Evolutionary conservation across 1,139 yeast genomes (phyloP).

Genomic region (Protomyces pachydermus): DNA sequence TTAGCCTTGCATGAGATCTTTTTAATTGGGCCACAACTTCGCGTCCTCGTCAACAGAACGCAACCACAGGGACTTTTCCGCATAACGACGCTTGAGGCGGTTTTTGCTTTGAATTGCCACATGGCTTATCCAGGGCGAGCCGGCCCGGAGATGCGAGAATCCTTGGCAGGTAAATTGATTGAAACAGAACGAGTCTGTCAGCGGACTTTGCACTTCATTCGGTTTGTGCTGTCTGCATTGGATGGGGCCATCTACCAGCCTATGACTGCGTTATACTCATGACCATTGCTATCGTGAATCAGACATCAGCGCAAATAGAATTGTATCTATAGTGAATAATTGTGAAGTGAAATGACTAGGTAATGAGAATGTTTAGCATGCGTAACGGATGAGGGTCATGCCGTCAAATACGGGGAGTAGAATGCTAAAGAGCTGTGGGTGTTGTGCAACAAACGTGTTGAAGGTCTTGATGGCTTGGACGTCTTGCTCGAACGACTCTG

Average conservation of each 20-base stretch:
- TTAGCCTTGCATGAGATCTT: not conserved
- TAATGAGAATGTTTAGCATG: too few relatives aligned
- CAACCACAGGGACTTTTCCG: not conserved
- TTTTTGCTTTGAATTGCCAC: not conserved
- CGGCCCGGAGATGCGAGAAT: not conserved
- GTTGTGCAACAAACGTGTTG: slow-evolving; percentile 6
- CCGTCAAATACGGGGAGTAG: slow-evolving; percentile 20
- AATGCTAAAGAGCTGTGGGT: not conserved
- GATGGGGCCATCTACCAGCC: not conserved
- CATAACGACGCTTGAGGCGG: not conserved
- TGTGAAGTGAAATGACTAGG: too few relatives aligned
- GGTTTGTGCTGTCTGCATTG: not conserved
- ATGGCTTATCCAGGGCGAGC: not conserved
- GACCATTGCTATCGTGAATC: not conserved
- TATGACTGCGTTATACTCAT: not conserved
- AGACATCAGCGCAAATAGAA: too few relatives aligned
- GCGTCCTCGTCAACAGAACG: not conserved
- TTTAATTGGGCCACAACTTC: not conserved
- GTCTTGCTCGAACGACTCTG: slow-evolving; percentile 11
- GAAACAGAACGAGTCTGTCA: not conserved
- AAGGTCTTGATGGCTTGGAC: slow-evolving; percentile 13
- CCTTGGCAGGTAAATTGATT: not conserved
- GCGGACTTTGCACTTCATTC: not conserved
- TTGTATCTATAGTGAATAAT: too few relatives aligned
- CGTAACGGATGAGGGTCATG: slow-evolving; percentile 11